A percentile compares a stretch with the other conserved stretches of the same genome.
Conservation (phyloP, 2,329 filamentous ascomycete genomes). For the Trichoderma brevicompactum region DNA sequence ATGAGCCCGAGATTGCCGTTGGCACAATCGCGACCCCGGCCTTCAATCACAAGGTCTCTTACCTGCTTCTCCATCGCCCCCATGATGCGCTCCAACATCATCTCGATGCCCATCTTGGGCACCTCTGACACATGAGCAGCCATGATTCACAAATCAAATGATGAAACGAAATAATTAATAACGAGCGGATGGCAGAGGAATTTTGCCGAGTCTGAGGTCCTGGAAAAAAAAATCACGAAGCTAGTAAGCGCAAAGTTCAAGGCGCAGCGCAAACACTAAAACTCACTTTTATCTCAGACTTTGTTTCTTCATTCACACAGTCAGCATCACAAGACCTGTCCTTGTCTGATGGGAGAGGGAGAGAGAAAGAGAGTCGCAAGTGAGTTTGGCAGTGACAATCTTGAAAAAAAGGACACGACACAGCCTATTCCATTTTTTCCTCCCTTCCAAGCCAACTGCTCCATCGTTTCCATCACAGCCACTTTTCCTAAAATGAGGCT, state of each 20-base stretch:
- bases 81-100: conserved; percentile 34
- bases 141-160: conserved; percentile 24
- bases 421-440: neutral
- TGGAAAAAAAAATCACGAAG: neutral
- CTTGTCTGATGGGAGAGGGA: neutral
- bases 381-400: neutral
- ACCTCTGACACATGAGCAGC: conserved; percentile 23
- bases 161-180: conserved; percentile 1
- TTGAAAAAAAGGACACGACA: conserved; percentile 22
- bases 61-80: conserved; percentile 35
- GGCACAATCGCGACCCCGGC: conserved; percentile 3
- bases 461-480: conserved; percentile 16
- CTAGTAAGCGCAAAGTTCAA: conserved; percentile 20
- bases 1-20: neutral
- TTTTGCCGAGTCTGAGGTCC: conserved; percentile 12
- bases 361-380: neutral
- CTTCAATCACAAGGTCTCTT: conserved; percentile 5
- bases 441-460: neutral
- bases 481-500: conserved; percentile 27
- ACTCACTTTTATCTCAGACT: conserved; percentile 19
- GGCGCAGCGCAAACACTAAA: conserved; percentile 16
- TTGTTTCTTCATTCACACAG: neutral
- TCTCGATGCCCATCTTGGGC: conserved; percentile 31
- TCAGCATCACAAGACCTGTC: conserved; percentile 19
- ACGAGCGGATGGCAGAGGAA: conserved; percentile 21